phyloP scores from a whole-genome alignment of 148 eudicot species.

The Rhododendron mucronatum region DNA sequence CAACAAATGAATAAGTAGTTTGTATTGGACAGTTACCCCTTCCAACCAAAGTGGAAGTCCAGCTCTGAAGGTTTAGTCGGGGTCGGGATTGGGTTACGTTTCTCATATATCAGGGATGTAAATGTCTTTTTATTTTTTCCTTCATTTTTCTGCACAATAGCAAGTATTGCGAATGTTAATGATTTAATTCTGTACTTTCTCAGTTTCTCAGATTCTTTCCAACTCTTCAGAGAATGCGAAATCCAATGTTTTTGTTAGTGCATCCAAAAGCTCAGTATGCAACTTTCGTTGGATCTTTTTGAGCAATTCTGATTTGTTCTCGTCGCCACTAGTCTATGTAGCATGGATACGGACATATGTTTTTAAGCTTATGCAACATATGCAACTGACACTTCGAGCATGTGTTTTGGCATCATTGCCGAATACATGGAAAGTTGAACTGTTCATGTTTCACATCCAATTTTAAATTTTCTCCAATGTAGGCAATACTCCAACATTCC shows the following conservation, averaged over 20 bases:
- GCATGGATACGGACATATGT: not conserved
- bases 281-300: not conserved
- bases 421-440: not conserved
- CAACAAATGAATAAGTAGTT: not conserved
- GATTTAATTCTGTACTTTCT: not conserved
- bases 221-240: not conserved
- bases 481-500: slow-evolving; percentile 58
- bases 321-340: not conserved
- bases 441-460: not conserved
- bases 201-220: not conserved
- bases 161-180: not conserved
- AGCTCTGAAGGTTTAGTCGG: not conserved
- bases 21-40: not conserved
- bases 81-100: not conserved
- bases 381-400: not conserved
- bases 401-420: not conserved
- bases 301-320: not conserved
- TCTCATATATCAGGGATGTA: not conserved
- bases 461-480: not conserved
- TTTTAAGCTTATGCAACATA: not conserved
- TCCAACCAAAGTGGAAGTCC: not conserved
- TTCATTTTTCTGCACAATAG: not conserved
- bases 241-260: not conserved
- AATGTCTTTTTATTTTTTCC: not conserved
- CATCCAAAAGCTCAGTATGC: not conserved